Evolutionary conservation across 139 green algal species (phyloP).

Genomic region (Raphidocelis subcapitata): DNA sequence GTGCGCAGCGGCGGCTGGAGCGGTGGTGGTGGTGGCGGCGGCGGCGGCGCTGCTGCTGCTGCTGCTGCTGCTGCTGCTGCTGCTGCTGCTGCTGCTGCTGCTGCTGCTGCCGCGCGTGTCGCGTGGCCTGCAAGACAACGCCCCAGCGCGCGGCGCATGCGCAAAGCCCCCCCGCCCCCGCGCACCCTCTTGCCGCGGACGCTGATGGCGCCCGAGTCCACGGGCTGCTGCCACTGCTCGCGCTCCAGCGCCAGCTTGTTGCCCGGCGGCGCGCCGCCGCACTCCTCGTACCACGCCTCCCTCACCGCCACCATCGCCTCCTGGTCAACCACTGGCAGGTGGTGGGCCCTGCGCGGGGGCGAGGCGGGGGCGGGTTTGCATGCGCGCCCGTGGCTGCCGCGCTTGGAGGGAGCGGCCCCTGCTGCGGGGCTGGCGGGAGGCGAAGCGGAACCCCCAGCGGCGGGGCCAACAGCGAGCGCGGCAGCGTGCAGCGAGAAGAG

Average conservation of each 20-base stretch:
- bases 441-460: no score
- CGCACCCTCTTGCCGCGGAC: slow-evolving; percentile 59
- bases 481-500: no score
- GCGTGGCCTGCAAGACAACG: neutral
- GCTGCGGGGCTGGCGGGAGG: no score
- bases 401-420: no score
- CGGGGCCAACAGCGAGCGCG: no score
- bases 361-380: neutral
- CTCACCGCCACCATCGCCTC: slow-evolving; percentile 69
- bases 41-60: no score
- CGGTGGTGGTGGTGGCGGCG: neutral
- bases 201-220: slow-evolving; percentile 68
- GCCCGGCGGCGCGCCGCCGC: slow-evolving; percentile 64
- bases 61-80: no score
- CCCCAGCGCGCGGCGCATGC: neutral
- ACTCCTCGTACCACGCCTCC: slow-evolving; percentile 73
- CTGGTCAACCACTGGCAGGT: slow-evolving; percentile 72
- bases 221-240: slow-evolving; percentile 70
- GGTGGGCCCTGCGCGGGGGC: slow-evolving; percentile 35
- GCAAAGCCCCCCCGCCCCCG: neutral
- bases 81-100: neutral
- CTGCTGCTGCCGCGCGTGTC: neutral
- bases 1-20: neutral
- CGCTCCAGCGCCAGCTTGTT: slow-evolving; percentile 80
- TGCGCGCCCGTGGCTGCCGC: no score